Base-by-base conservation (phyloP, 2,329 filamentous ascomycete species). In the Fusarium cyanostomum region DNA sequence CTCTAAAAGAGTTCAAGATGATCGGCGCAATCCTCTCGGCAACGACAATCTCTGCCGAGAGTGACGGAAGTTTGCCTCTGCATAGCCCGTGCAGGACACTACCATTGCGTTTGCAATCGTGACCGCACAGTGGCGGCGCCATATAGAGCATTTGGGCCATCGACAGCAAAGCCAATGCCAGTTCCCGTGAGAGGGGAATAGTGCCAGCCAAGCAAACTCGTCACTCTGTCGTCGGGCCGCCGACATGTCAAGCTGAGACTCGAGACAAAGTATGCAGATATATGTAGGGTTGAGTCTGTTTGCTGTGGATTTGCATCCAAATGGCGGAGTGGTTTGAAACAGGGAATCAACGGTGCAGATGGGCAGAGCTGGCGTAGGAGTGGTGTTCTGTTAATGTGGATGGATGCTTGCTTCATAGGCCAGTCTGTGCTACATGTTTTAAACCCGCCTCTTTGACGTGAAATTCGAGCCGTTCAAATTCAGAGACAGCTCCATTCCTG, bases 101-200 rank as follows among this genome's bases (percentile, higher is more conserved):
- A 12, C 30, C 21, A 6, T 6, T 21, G 21, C 6, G 21, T 21
- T 21, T 21, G 21, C 4, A 21, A 6, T 21, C 6, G 21, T 34
- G 24, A 33, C 10, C 33, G 37, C 31, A 51, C 16, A 16, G 61
- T 66, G 62, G 62, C 52, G 62, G 31, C 62, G 62, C 52, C 57
- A 51, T 51, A n/a, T n/a, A 46, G 24, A 46, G 34, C 26, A 28
- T 52, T 42, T 15, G 18, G 42, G 42, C 43, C 18, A 21, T 28
- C n/a, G 46, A 45, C 62, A 63, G 33, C 30, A 44, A 52, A 37
- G 45, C 53, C 52, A 49, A 39, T 56, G 53, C 42, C 26, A 18
- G 34, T 27, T 50, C 53, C 45, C 43, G 49, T 45, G 8, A 34
- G 28, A 52, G 18, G 28, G 33, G 39, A 43, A 41, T 44, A 35